phyloP scores from a whole-genome alignment of 2,329 filamentous ascomycete genomes.

The Lecanicillium sp. region DNA sequence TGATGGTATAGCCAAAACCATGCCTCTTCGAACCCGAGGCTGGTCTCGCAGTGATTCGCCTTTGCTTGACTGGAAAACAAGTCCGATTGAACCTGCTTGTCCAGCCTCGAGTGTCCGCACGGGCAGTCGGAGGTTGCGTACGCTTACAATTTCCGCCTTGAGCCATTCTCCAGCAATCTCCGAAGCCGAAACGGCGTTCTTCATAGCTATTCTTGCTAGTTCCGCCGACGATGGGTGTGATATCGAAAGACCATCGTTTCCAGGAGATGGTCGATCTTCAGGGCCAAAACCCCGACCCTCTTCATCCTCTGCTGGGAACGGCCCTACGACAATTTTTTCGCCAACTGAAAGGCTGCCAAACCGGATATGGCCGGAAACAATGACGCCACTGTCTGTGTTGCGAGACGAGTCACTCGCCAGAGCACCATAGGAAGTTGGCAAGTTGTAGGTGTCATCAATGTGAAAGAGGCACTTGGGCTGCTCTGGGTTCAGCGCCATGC shows the following conservation, averaged over 20 bases:
- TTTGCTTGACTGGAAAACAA: conserved; percentile 47
- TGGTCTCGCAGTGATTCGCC: conserved; percentile 11
- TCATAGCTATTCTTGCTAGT: conserved; percentile 42
- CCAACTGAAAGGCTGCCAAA: conserved; percentile 72
- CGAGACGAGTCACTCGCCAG: conserved; percentile 12
- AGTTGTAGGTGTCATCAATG: conserved; percentile 81
- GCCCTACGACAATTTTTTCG: conserved; percentile 71
- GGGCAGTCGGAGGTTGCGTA: conserved; percentile 79
- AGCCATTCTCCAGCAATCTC: conserved; percentile 65
- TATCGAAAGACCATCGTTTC: conserved; percentile 40
- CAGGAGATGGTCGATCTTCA: conserved; percentile 39
- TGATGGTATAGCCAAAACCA: conserved; percentile 65
- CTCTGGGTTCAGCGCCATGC: conserved; percentile 48
- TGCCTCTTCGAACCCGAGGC: conserved; percentile 63
- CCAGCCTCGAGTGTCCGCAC: conserved; percentile 68
- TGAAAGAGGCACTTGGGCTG: conserved; percentile 68
- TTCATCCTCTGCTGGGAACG: conserved; percentile 56
- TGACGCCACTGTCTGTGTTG: conserved; percentile 47
- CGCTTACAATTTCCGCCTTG: conserved; percentile 70
- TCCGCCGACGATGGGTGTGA: conserved; percentile 48
- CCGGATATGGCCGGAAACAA: conserved; percentile 79
- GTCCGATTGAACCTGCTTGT: conserved; percentile 83
- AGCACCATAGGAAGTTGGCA: conserved; percentile 50
- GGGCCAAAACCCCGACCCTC: conserved; percentile 29
- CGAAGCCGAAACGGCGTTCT: conserved; percentile 44